phyloP scores from a whole-genome alignment of 805 yeast species.

The Sugiyamaella qingdaonensis region DNA sequence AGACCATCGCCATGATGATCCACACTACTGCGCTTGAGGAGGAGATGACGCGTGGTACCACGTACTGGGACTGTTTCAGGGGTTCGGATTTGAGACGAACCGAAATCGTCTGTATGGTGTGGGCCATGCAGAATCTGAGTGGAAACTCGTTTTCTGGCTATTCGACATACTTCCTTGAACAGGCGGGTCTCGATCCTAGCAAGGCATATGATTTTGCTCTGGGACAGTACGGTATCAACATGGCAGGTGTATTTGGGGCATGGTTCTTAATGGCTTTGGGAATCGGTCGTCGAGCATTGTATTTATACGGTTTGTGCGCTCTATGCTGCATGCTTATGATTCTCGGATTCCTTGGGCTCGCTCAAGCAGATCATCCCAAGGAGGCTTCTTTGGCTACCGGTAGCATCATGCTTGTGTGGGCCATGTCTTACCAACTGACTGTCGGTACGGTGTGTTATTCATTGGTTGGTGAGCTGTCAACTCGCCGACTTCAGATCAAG shows the following conservation, averaged over 20 bases:
- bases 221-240: slow-evolving; percentile 44
- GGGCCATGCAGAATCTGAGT: slow-evolving; percentile 44
- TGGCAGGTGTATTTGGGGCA: slow-evolving; percentile 36
- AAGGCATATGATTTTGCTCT: slow-evolving; percentile 45
- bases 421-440: slow-evolving; percentile 43
- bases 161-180: slow-evolving; percentile 47
- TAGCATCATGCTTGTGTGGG: slow-evolving; percentile 42
- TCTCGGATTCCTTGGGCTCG: slow-evolving; percentile 35
- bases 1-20: slow-evolving; percentile 43
- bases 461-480: slow-evolving; percentile 41
- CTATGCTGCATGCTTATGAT: slow-evolving; percentile 33
- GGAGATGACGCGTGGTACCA: slow-evolving; percentile 6
- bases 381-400: slow-evolving; percentile 28
- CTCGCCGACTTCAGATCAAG: slow-evolving; percentile 40
- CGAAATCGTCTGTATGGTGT: slow-evolving; percentile 41
- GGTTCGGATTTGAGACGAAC: slow-evolving; percentile 48
- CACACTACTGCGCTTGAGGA: slow-evolving; percentile 39
- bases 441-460: slow-evolving; percentile 43
- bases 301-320: slow-evolving; percentile 35
- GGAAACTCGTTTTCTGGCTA: slow-evolving; percentile 29
- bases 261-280: slow-evolving; percentile 17
- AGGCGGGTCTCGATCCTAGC: slow-evolving; percentile 34
- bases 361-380: slow-evolving; percentile 12
- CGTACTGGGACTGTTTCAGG: slow-evolving; percentile 42
- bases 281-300: slow-evolving; percentile 23